Conservation (phyloP, 2,329 filamentous ascomycete species). For the Neonectria coccinea region DNA sequence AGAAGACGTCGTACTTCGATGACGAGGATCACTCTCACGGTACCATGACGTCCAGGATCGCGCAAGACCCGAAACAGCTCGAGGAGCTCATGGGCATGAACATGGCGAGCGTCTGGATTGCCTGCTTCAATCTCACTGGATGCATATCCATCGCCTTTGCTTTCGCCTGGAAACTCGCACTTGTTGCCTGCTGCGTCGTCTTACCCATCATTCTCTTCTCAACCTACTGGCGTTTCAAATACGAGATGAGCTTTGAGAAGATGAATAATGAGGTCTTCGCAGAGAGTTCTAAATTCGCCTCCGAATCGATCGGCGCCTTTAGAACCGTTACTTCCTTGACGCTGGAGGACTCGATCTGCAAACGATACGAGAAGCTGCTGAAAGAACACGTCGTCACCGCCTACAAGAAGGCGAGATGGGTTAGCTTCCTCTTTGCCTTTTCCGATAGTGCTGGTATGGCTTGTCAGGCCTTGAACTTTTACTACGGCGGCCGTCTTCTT, state of each 20-base stretch:
- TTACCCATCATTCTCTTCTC: conserved; percentile 62
- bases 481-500: conserved; percentile 73
- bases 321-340: conserved; percentile 78
- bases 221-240: conserved; percentile 64
- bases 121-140: conserved; percentile 74
- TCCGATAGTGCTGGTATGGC: conserved; percentile 75
- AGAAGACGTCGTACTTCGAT: conserved; percentile 72
- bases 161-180: conserved; percentile 81
- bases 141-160: conserved; percentile 75
- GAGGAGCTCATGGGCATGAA: conserved; percentile 73
- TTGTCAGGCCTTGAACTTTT: conserved; percentile 73
- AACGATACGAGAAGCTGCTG: conserved; percentile 71
- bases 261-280: conserved; percentile 76
- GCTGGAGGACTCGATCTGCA: conserved; percentile 73
- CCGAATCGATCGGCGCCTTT: conserved; percentile 79
- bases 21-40: conserved; percentile 69
- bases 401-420: conserved; percentile 70
- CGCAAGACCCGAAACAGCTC: conserved; percentile 68
- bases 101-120: conserved; percentile 71
- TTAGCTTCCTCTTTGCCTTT: conserved; percentile 74
- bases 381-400: conserved; percentile 68
- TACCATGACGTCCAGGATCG: conserved; percentile 67
- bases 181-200: conserved; percentile 74
- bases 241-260: conserved; percentile 75
- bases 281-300: conserved; percentile 79